Percentiles rank a stretch among this genome's conserved stretches.
These are phyloP conservation scores for Solanum ossicruentum DNA, from an alignment of 257 asterid genomes.

Conservation along the genomic window DNA sequence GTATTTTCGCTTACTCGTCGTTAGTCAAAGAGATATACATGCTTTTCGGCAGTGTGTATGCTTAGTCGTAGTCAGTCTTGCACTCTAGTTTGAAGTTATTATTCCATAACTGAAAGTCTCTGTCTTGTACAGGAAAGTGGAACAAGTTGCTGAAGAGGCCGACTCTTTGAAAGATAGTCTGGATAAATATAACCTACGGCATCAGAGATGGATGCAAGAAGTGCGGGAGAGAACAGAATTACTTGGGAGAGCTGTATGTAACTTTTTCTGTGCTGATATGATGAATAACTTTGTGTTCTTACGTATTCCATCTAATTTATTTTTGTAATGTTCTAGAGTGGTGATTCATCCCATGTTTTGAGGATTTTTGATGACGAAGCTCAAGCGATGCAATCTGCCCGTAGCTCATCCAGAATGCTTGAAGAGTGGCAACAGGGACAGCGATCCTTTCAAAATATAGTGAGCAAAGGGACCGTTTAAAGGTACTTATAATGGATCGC, in stretches of 20 bases:
- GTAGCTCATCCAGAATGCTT: constrained; percentile 59
- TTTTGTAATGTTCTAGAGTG: constrained; percentile 27
- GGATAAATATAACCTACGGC: constrained; percentile 53
- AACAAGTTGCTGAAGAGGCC: constrained; percentile 82
- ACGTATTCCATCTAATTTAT: constrained; percentile 1
- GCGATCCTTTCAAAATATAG: constrained; percentile 83
- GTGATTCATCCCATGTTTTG: constrained; percentile 60
- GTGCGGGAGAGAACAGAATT: constrained; percentile 77
- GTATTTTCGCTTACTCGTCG: background rate
- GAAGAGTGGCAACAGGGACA: constrained; percentile 80
- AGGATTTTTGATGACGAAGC: constrained; percentile 68
- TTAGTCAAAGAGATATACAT: background rate
- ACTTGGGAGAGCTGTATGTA: constrained; percentile 73
- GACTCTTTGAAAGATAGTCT: constrained; percentile 76
- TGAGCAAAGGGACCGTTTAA: constrained; percentile 84
- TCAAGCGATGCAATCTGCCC: constrained; percentile 62
- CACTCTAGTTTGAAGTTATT: background rate
- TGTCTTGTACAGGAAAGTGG: constrained; percentile 64
- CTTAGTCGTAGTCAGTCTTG: background rate
- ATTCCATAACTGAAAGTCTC: background rate
- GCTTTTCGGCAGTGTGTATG: background rate
- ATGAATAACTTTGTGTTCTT: background rate
- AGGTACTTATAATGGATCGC: constrained; percentile 26
- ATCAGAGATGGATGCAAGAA: constrained; percentile 59
- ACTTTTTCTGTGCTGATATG: background rate